Percentiles rank a stretch among this genome's conserved stretches.
These are phyloP conservation scores for Haplosporangium gracile DNA, from an alignment of 192 early-diverging fungal genomes.

Conservation along the genomic window DNA sequence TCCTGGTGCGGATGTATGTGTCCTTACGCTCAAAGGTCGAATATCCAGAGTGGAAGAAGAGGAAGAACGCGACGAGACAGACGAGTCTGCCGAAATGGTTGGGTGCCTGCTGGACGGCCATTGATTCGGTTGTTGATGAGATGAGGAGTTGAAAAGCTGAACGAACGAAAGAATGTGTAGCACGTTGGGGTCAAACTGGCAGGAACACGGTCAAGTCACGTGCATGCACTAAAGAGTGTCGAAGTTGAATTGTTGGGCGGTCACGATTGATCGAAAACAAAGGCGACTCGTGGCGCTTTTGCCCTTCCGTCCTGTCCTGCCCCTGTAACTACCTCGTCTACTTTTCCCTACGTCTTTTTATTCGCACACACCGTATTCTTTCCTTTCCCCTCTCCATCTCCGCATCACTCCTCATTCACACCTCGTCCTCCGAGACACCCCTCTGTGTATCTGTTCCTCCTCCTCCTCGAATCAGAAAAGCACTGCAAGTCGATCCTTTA, in stretches of 20 bases:
- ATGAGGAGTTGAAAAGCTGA: not conserved
- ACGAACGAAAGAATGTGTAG: not conserved
- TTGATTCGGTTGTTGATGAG: slow-evolving; percentile 10
- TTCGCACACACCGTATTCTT: not conserved
- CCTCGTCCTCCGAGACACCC: not conserved
- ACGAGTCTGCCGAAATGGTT: slow-evolving; percentile 50
- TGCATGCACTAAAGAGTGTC: not conserved
- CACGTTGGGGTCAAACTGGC: not conserved
- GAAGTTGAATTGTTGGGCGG: not conserved
- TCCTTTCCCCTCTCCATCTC: not conserved
- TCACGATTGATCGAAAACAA: slow-evolving; percentile 7
- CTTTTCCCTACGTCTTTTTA: not conserved
- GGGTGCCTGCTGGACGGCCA: slow-evolving; percentile 54
- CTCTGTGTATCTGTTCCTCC: not conserved
- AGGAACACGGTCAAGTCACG: not conserved
- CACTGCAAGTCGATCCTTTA: not conserved
- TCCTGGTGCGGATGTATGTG: not conserved
- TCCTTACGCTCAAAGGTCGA: slow-evolving; percentile 69
- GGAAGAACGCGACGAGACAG: slow-evolving; percentile 55
- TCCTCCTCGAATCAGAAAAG: not conserved
- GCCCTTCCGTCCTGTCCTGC: not conserved
- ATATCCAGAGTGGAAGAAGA: slow-evolving; percentile 65
- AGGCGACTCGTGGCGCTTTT: not conserved
- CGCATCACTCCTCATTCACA: not conserved
- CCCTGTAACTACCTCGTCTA: not conserved